Conservation (phyloP, 2,329 filamentous ascomycete genomes). For the Cordyceps tenuipes region DNA sequence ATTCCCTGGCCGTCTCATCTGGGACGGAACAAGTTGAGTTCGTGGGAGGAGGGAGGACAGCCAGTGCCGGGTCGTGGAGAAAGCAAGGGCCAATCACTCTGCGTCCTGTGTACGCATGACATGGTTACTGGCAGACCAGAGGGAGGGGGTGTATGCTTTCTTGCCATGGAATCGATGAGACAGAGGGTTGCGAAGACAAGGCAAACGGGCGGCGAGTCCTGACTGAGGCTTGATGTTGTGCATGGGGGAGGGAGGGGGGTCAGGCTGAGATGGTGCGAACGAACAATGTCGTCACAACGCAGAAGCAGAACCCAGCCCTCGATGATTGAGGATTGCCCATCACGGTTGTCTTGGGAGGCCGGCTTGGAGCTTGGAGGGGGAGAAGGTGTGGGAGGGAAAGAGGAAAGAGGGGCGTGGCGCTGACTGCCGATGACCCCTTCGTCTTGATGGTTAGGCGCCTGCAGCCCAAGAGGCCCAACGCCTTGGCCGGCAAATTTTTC, state of each 20-base stretch:
- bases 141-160: too few species aligned
- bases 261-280: background rate
- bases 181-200: background rate
- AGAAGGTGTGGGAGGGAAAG: background rate
- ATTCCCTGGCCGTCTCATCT: background rate
- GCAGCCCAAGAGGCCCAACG: constrained; percentile 1
- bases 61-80: background rate
- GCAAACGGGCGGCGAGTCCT: background rate
- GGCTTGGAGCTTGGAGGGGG: background rate
- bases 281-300: too few species aligned
- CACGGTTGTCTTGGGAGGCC: background rate
- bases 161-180: too few species aligned
- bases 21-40: too few species aligned
- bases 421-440: background rate
- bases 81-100: background rate
- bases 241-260: background rate
- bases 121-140: background rate
- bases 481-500: background rate
- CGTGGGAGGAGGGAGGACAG: too few species aligned
- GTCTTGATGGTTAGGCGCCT: background rate
- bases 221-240: constrained; percentile 1
- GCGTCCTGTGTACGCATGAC: background rate
- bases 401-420: background rate
- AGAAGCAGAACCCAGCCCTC: background rate
- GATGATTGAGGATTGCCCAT: background rate